Evolutionary conservation across 1,284 basidiomycete species (phyloP), one percentile per base, ranked within the genome.

Genomic region (Thecaphora thlaspeos): DNA sequence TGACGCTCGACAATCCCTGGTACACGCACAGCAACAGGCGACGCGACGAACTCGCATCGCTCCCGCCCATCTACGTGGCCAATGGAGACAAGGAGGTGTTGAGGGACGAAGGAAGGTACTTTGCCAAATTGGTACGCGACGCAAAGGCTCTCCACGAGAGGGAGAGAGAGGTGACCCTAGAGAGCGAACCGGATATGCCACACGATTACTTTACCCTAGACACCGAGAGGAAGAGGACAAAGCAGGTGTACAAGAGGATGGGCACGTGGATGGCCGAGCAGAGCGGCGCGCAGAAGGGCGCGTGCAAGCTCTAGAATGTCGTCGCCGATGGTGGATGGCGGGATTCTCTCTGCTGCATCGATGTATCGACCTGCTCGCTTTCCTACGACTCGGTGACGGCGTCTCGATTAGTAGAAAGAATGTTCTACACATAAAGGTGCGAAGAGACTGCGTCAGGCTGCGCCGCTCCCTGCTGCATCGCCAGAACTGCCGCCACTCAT

Each of bases 131-230:
- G 46, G 19, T 45, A 15, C 41, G 44, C 28, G 14, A 39, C 10
- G 59, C 59, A 0, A 48, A 48, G 7, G 48, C 23, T 12, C 18
- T 22, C 38, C 30, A 34, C n/a, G 43, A 45, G 36, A 55, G 53
- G 41, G 60, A 59, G 48, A 56, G 52, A 43, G n/a, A 22, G n/a
- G 55, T 62, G 38, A 55, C 54, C 2, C 48, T 52, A 47, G 45
- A 55, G 22, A 48, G 51, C n/a, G 48, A 41, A 5, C 53, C 64
- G 1, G 1, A 65, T 30, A 9, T 41, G 40, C 61, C 64, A 2
- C 70, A 72, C 42, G 70, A 72, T 47, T 70, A 52, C 42, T 70
- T 57, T 28, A 61, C 64, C 23, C 48, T 72, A 28, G 56, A 65
- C 36, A 61, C 64, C 15, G 56, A 61, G 43, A 32, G 70, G 28